Base-by-base conservation (phyloP, 768 basidiomycete genomes). In the Asterophora parasitica region DNA sequence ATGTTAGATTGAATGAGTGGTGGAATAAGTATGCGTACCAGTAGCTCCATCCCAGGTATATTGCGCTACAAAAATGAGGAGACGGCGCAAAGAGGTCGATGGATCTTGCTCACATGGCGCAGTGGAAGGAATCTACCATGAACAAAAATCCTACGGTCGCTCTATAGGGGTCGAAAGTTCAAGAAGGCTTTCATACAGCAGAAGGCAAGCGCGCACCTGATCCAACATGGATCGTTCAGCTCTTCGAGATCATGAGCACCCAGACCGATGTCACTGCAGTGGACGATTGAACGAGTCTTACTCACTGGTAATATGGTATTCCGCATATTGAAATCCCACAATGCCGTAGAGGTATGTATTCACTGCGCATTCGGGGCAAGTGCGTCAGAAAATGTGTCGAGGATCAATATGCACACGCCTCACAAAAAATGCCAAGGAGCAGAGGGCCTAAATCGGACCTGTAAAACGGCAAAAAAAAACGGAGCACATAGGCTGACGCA, bases 251-350 rank as follows among this genome's bases (percentile, higher is more conserved):
- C 7, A 4, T 20, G 12, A 12, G 27, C 12, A 9, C n/a, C 15
- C n/a, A n/a, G n/a, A 30, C 17, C n/a, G 19, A 17, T 17, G 15
- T 9, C 17, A 26, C 4, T 28, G 11, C n/a, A n/a, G n/a, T n/a
- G n/a, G n/a, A n/a, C n/a, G n/a, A n/a, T n/a, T n/a, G n/a, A n/a
- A n/a, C n/a, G n/a, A n/a, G n/a, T n/a, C n/a, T 51, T 1, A 57
- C 64, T 53, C 61, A 73, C 59, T 65, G 62, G 50, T 63, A 63
- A 26, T 56, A 49, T 53, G 65, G 61, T 49, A 71, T 50, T n/a
- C 62, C 55, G 51, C 60, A 63, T 50, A 73, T 41, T 63, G 60
- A 19, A 58, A 53, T 37, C 58, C 57, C 15, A 61, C 58, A 20
- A 61, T 32, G 9, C 63, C 63, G 36, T 53, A 60, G 11, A 58